Evolutionary conservation across 2,329 filamentous ascomycete genomes (phyloP), one percentile per base, ranked within the genome.

Genomic region (Didymella pinodella): DNA sequence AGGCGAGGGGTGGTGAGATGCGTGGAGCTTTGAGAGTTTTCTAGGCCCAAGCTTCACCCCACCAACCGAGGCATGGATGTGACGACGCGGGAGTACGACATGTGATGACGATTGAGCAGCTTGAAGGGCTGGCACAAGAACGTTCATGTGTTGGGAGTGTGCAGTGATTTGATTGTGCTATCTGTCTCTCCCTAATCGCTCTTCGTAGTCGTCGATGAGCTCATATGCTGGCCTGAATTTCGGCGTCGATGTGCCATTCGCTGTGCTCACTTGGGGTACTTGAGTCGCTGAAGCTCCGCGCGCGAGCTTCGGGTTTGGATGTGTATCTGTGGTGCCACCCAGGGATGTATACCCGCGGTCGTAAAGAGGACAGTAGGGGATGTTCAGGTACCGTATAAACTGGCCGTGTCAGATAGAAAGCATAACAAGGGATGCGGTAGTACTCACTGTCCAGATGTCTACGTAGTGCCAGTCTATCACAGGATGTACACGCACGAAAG

Each of bases 401-500:
- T 92, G 60, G 59, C 32, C 5, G 7, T 26, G 25, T 41, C 22
- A 57, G 61, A 54, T 25, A 54, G 47, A 16, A n/a, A n/a, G 14
- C 25, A 18, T 18, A 54, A 4, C 8, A 2, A 18, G 10, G 12
- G 3, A 10, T 11, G n/a, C n/a, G 16, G 12, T 10, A 12, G n/a
- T 12, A 83, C 91, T 82, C 73, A 96, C 93, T 18, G 88, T 87
- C 95, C 95, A 98, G 53, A 98, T 94, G 76, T 98, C 94, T 11
- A 87, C 86, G 77, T 97, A 97, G 76, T 95, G 92, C 95, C 95
- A 99, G 78, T 99, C 95, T 72, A 99, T 93, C 10, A 99, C 91
- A 0, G 95, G 94, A 77, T 99, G 93, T 60, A 98, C 84, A 58
- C 95, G 87, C 88, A 98, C 93, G 72, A 98, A 97, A 43, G 84